Evolutionary conservation across 2,329 filamentous ascomycete genomes (phyloP), one percentile per base, ranked within the genome.

Genomic region (Aurifilum marmelostoma): DNA sequence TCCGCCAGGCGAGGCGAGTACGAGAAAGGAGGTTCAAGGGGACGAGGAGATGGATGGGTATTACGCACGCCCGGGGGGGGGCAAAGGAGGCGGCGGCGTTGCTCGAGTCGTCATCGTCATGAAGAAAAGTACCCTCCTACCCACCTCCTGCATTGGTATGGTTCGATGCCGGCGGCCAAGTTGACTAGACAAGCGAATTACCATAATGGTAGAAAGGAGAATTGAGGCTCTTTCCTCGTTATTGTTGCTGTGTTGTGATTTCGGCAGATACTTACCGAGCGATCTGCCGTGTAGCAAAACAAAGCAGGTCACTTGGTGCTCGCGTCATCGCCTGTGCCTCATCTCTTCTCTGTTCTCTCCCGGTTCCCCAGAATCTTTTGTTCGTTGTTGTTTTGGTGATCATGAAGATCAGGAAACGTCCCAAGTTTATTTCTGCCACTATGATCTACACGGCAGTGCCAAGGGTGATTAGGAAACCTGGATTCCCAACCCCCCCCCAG

Each of bases 371-470:
- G 39, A 47, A 43, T 43, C 16, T 63, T 11, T 12, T 27, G n/a
- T 34, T 32, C 18, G 16, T 12, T 18, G 59, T 43, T 56, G 63
- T 65, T 65, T 56, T 56, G 63, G 63, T 24, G 50, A 65, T 65
- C 63, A 37, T 56, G 63, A 41, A 27, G 47, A 65, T 65, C 63
- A 27, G 50, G 29, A 65, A 65, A 56, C 63, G 50, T 21, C 29
- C 56, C 62, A 41, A 63, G 47, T 27, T 32, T 52, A 29, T n/a
- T 34, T 34, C 34, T 34, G 8, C 34, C 34, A 34, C n/a, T 18
- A 27, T 43, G 29, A 29, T 34, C 27, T 21, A 6, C 27, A 21
- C n/a, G 11, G 61, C 24, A n/a, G 5, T 5, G 16, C 6, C 50
- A 12, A 54, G 50, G 50, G 11, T 24, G 9, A 2, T 27, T 5